Base-by-base conservation (phyloP, 257 asterid species). In the Linaria vulgaris region DNA sequence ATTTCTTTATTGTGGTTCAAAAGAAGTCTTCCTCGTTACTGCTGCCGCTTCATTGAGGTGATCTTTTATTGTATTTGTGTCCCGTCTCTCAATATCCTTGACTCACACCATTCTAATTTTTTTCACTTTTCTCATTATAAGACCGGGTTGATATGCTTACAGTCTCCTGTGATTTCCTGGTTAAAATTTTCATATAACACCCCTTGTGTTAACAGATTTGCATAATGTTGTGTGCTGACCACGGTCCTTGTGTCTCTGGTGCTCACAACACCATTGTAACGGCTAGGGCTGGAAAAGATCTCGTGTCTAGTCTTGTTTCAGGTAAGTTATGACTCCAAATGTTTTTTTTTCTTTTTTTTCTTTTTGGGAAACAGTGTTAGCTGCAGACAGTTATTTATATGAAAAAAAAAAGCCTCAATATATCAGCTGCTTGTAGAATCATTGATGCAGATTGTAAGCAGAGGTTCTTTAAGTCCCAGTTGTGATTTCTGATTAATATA, bases 161-260 rank as follows among this genome's bases (percentile, higher is more conserved):
- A 7, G 10, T 34, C 37, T 30, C 41, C 41, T 34, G 41, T 34
- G 10, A 34, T 34, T n/a, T 34, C 41, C 41, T 8, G 9, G 41
- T 34, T 34, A 58, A 54, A 52, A 61, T n/a, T n/a, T n/a, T n/a
- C n/a, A n/a, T n/a, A n/a, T n/a, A n/a, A n/a, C 54, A 52, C 45
- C 46, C 61, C 17, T 67, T 52, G 27, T 46, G 66, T 59, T 76
- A 62, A 71, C 85, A 92, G 99, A 94, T 90, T 49, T 94, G 99
- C 72, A 73, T 94, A 79, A 94, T 94, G 97, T 60, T 94, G 79
- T 94, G 99, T 76, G 99, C 97, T 41, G 99, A 94, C 74, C 99
- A 94, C 56, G 99, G 99, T 72, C 97, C 97, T 34, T 90, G 99
- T 71, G 99, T 94, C 70, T 94, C 99, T 74, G 99, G 99, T 72